Evolutionary conservation across 2,329 filamentous ascomycete species (phyloP), one percentile per base, ranked within the genome.

Genomic region (Ophiostoma tasmaniense): DNA sequence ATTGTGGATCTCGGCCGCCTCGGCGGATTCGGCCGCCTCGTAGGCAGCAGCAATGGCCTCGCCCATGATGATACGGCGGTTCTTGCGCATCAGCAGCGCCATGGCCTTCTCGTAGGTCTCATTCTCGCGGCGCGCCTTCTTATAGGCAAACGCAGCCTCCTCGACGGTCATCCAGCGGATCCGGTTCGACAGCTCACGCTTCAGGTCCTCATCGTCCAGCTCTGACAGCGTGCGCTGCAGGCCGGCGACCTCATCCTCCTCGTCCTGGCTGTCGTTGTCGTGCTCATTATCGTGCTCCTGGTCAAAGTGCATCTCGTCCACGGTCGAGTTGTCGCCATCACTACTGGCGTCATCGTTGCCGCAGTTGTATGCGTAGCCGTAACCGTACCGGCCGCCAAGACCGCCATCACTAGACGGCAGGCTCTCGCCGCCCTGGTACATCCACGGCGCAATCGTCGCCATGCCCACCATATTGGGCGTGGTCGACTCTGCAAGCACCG

Each of bases 81-180:
- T 90, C 76, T 83, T 84, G 78, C 84, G 85, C 68, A 89, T 82
- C 25, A 88, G 75, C 61, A 82, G 80, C 75, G 85, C 85, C 68
- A 90, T 76, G 62, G 80, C 84, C 80, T 87, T 89, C 78, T 89
- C 87, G 37, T 88, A 76, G 74, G 81, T 84, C 72, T 89, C 87
- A 7, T 84, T 84, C 76, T 90, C 87, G 75, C 84, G 86, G 66
- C 82, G 81, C 35, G 85, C 83, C 50, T 81, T 76, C 28, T 76
- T 73, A 61, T 86, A 79, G 64, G 84, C 84, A 69, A 78, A 79
- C 78, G 90, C 88, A 1, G 87, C 84, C 70, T 90, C 89, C 71
- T 88, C 84, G 1, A 89, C 81, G 65, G 80, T 86, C 81, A 90
- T 84, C 8, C 64, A 65, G 22, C 35, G 64, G 64, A 65, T 64